Evolutionary conservation across 1,139 yeast genomes (phyloP), one percentile per base, ranked within the genome.

Genomic region (Hyphopichia buzzinii): DNA sequence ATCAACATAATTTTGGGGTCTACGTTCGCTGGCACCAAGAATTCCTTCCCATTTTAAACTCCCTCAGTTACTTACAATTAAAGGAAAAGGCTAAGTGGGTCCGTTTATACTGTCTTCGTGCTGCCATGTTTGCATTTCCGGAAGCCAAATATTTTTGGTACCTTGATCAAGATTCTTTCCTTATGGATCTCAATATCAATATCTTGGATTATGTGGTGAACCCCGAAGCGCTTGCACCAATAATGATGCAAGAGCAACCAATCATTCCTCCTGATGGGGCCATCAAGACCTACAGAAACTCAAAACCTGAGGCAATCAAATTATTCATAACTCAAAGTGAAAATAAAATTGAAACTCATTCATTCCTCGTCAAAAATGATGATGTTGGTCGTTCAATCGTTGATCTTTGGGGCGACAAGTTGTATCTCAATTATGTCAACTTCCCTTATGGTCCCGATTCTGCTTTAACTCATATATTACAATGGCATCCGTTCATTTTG

Each of bases 121-220:
- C 90, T 11, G 96, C 96, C 7, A 78, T 87, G 81, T 78, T 78
- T 57, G 90, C 95, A 0, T 86, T 87, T 64, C 96, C 96, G 1
- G 65, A 80, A 30, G 83, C 95, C 6, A 78, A 84, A 52, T 84
- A 87, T 72, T 82, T 87, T 50, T 84, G 96, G 89, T 89, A 80
- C 52, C 55, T 89, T 33, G 95, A 85, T 54, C 82, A 87, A 52
- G 81, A 81, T 49, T 77, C 87, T 0, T 57, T 85, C 37, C 77
- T 89, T 39, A 81, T 83, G 85, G 75, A 85, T 39, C 63, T 76
- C 40, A 73, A 75, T 35, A 66, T 79, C 27, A 76, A 83, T 42
- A 50, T 88, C 29, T 64, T 74, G 26, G 68, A 78, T 25, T 77
- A 81, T 44, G 55, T 88, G 35, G 61, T 87, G 39, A 67, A 72